A percentile compares a stretch with the other conserved stretches of the same genome.
phyloP scores from a whole-genome alignment of 495 filamentous ascomycete species.

The Elasticomyces elasticus region DNA sequence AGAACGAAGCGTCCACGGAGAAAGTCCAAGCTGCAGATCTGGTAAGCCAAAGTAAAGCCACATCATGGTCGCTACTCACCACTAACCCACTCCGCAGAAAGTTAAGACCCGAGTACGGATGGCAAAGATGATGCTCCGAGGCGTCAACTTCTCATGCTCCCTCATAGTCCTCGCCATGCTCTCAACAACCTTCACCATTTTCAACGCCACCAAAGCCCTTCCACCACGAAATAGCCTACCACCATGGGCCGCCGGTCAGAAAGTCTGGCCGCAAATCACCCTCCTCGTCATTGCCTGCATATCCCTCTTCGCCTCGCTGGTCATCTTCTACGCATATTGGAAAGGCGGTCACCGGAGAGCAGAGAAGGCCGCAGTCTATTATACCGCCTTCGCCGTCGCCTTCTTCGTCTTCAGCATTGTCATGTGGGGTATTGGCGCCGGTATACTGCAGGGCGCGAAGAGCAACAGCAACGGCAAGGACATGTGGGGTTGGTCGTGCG shows the following conservation, averaged over 20 bases:
- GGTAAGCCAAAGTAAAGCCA: conserved; percentile 43
- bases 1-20: conserved; percentile 64
- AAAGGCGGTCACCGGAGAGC: conserved; percentile 80
- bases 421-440: conserved; percentile 86
- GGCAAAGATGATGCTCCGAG: conserved; percentile 86
- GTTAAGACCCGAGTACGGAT: conserved; percentile 86
- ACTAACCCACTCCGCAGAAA: conserved; percentile 51
- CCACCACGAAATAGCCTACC: conserved; percentile 68
- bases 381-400: conserved; percentile 78
- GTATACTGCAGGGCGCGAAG: conserved; percentile 67
- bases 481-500: conserved; percentile 95
- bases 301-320: conserved; percentile 66
- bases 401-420: conserved; percentile 92
- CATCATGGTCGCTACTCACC: neutral
- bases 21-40: conserved; percentile 76
- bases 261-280: conserved; percentile 81
- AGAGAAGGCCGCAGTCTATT: conserved; percentile 87
- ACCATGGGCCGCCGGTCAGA: conserved; percentile 69
- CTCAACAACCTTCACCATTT: conserved; percentile 73
- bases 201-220: conserved; percentile 67
- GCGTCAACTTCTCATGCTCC: conserved; percentile 92
- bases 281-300: conserved; percentile 67
- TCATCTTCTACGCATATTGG: conserved; percentile 80
- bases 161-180: conserved; percentile 87
- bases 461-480: conserved; percentile 65